Evolutionary conservation across 2,329 filamentous ascomycete species (phyloP).

Genomic region (Chaetomium strumarium): DNA sequence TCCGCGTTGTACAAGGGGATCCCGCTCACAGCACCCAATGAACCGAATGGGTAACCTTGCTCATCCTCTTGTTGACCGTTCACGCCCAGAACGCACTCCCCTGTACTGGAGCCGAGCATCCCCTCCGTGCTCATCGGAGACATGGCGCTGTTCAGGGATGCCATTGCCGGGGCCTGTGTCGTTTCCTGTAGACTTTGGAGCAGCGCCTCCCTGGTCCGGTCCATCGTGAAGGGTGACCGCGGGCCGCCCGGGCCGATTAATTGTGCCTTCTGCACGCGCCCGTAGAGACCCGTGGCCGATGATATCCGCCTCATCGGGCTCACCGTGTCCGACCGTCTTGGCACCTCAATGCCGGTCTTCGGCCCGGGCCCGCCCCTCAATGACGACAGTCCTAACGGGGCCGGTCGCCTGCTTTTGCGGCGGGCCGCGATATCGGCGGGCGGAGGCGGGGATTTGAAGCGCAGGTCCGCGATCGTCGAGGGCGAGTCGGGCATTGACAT

Average conservation of each 20-base stretch:
- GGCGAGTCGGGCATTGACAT: slow-evolving; percentile 28
- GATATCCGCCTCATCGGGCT: slow-evolving; percentile 50
- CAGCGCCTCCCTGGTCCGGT: slow-evolving; percentile 41
- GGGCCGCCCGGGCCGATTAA: slow-evolving; percentile 29
- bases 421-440: slow-evolving; percentile 50
- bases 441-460: slow-evolving; percentile 44
- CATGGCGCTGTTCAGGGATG: slow-evolving; percentile 34
- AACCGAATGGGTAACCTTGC: slow-evolving; percentile 24
- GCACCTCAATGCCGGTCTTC: slow-evolving; percentile 44
- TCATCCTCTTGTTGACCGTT: slow-evolving; percentile 37
- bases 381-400: slow-evolving; percentile 42
- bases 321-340: slow-evolving; percentile 39
- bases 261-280: slow-evolving; percentile 37
- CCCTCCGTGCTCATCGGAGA: slow-evolving; percentile 37
- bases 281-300: slow-evolving; percentile 42
- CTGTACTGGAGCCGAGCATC: slow-evolving; percentile 27
- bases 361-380: slow-evolving; percentile 39
- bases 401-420: slow-evolving; percentile 44
- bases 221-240: slow-evolving; percentile 40
- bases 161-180: slow-evolving; percentile 37
- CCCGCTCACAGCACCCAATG: slow-evolving; percentile 14
- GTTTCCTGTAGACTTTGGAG: slow-evolving; percentile 34
- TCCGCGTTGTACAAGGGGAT: slow-evolving; percentile 29
- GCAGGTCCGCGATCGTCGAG: slow-evolving; percentile 29
- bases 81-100: slow-evolving; percentile 37